phyloP scores from a whole-genome alignment of 371 early-diverging fungal species.

The Syncephalastrum contaminatum region DNA sequence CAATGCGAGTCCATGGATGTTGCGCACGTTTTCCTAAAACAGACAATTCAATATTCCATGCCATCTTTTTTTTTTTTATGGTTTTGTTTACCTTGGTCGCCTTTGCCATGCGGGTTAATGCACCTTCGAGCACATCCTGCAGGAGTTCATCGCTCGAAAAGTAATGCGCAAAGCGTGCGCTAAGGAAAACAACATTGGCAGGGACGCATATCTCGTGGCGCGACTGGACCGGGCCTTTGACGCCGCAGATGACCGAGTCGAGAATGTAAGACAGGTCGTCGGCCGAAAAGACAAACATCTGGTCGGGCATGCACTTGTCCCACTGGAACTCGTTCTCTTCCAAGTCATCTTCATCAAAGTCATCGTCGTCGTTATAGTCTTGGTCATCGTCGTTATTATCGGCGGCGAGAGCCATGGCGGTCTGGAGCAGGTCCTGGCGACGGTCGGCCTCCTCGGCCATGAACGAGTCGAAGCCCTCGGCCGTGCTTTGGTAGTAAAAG shows the following conservation, averaged over 20 bases:
- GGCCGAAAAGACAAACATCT: constrained; percentile 84
- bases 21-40: constrained; percentile 22
- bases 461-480: constrained; percentile 37
- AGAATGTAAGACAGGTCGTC: constrained; percentile 64
- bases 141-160: constrained; percentile 72
- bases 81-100: constrained; percentile 51
- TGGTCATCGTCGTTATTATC: constrained; percentile 7
- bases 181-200: constrained; percentile 86
- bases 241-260: constrained; percentile 63
- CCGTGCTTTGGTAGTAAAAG: constrained; percentile 44
- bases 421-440: constrained; percentile 39
- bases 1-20: constrained; percentile 46
- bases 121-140: constrained; percentile 64
- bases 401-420: constrained; percentile 23
- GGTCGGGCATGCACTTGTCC: constrained; percentile 77
- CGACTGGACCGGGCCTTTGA: constrained; percentile 51
- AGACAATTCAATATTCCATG: not conserved
- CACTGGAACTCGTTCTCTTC: constrained; percentile 61
- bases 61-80: not conserved
- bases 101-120: constrained; percentile 58
- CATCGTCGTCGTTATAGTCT: constrained; percentile 18
- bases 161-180: constrained; percentile 86
- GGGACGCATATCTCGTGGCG: constrained; percentile 68
- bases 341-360: constrained; percentile 13
- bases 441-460: constrained; percentile 49